phyloP scores from a whole-genome alignment of 805 yeast species.

The Saccharomycopsis javanensis region DNA sequence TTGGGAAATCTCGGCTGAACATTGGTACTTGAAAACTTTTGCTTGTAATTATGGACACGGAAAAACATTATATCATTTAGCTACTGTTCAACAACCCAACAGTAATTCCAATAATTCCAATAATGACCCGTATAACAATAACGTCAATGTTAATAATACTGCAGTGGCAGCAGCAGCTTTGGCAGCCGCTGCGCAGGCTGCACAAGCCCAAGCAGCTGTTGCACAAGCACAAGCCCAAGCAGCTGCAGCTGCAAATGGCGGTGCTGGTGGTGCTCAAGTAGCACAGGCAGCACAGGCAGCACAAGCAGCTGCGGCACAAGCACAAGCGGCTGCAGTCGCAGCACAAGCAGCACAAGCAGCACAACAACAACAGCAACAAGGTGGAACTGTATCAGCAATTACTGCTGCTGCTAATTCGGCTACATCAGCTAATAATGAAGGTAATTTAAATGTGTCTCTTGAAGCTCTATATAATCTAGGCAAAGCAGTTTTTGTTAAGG shows the following conservation, averaged over 20 bases:
- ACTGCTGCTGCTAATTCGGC: conserved; percentile 1
- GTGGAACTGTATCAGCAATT: background rate
- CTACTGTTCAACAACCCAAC: conserved; percentile 60
- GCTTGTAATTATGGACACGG: conserved; percentile 74
- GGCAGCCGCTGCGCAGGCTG: background rate
- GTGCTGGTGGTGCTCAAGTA: background rate
- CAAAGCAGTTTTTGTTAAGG: conserved; percentile 68
- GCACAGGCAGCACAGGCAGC: background rate
- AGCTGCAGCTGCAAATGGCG: background rate
- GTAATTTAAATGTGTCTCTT: conserved; percentile 28
- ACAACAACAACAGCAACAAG: background rate
- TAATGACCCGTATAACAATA: background rate
- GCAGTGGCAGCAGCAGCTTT: background rate
- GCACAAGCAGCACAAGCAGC: background rate
- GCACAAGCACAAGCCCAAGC: background rate
- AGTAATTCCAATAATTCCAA: conserved; percentile 3
- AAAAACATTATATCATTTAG: conserved; percentile 76
- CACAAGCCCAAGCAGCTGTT: background rate
- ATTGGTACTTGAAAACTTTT: conserved; percentile 73
- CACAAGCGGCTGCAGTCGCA: background rate
- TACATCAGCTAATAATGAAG: background rate
- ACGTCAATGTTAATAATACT: background rate
- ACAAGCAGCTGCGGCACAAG: background rate
- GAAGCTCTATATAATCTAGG: conserved; percentile 77
- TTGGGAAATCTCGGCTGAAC: conserved; percentile 76